Evolutionary conservation across 306 rosid genomes (phyloP).

Genomic region (Cucumis melo): DNA sequence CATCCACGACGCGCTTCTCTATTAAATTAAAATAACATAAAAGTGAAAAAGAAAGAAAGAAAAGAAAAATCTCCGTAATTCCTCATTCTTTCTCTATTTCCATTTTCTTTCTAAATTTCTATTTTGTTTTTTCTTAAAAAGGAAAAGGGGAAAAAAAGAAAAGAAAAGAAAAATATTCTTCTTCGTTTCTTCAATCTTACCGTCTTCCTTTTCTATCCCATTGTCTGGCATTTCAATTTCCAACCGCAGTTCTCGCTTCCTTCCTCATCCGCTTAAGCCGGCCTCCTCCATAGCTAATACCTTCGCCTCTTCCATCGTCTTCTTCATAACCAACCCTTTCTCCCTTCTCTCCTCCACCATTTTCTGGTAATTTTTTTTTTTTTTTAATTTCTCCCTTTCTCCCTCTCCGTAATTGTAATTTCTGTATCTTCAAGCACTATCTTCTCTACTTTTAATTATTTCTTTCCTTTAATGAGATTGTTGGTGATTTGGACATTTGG

Average conservation of each 20-base stretch:
- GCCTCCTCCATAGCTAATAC: not conserved
- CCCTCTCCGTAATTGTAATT: not conserved
- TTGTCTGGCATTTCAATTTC: not conserved
- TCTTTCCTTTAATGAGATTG: not conserved
- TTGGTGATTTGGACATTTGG: not conserved
- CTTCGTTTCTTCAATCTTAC: not conserved
- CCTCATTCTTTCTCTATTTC: not conserved
- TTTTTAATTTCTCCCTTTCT: not conserved
- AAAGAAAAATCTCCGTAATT: not conserved
- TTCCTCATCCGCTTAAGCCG: not conserved
- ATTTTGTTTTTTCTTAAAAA: not conserved
- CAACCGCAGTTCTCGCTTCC: slow-evolving; percentile 5
- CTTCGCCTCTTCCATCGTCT: not conserved
- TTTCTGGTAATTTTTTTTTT: not conserved
- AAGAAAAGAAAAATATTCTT: not conserved
- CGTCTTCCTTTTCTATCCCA: slow-evolving; percentile 1
- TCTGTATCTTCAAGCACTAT: not conserved
- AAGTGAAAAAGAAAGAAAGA: not conserved
- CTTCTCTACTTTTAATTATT: not conserved
- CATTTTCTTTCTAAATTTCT: not conserved
- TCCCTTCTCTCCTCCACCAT: not conserved
- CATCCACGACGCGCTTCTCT: not conserved
- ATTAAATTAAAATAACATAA: not conserved
- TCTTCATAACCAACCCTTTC: not conserved
- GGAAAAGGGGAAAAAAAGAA: not conserved